Conservation (phyloP, 371 early-diverging fungal genomes). For the Mucor velutinosus region DNA sequence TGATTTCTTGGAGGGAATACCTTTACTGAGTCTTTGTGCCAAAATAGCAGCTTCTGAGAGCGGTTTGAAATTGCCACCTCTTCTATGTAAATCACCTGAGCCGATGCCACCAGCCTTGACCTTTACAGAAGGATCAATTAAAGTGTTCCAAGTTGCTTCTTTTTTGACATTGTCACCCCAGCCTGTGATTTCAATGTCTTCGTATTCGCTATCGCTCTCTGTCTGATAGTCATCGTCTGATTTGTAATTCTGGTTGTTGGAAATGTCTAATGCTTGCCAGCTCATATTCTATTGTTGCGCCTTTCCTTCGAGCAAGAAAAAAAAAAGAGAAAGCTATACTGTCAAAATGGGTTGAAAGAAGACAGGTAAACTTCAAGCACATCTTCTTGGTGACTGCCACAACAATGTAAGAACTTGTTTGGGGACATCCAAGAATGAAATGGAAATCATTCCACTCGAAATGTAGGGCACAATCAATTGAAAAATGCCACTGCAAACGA, state of each 20-base stretch:
- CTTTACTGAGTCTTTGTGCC: constrained; percentile 36
- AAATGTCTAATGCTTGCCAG: neutral
- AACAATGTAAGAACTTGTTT: neutral
- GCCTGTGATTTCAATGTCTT: neutral
- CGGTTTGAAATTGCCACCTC: constrained; percentile 44
- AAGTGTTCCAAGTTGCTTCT: constrained; percentile 27
- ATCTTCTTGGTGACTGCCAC: neutral
- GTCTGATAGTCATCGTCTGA: neutral
- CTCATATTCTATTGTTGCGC: neutral
- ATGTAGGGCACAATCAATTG: no score
- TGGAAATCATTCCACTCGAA: no score
- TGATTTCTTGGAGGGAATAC: constrained; percentile 27
- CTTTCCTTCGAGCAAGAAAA: no score
- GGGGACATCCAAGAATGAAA: neutral
- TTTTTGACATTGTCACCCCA: constrained; percentile 9
- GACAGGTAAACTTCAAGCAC: neutral
- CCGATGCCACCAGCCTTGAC: constrained; percentile 43
- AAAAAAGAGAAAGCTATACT: neutral
- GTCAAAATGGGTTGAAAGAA: neutral
- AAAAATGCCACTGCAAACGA: no score
- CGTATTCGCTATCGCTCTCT: constrained; percentile 6
- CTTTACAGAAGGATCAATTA: constrained; percentile 40
- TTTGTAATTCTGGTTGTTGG: neutral
- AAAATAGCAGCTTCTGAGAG: constrained; percentile 45
- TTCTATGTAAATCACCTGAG: constrained; percentile 43